phyloP scores from a whole-genome alignment of 495 filamentous ascomycete species.

The Echria macrotheca region DNA sequence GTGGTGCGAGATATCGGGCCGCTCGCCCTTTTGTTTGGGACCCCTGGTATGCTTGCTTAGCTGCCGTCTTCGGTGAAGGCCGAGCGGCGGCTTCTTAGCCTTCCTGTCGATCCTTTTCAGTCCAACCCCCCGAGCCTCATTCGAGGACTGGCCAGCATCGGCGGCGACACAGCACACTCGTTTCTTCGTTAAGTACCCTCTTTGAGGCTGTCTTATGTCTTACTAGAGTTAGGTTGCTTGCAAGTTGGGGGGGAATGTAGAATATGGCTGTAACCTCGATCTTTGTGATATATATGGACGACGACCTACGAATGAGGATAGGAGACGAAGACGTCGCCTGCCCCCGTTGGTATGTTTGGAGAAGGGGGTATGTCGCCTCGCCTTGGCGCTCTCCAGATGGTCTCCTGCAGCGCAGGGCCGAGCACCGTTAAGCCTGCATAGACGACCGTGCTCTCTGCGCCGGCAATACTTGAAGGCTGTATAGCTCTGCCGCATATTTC shows the following conservation, averaged over 20 bases:
- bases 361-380: not conserved
- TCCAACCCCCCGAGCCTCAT: too few relatives aligned
- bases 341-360: not conserved
- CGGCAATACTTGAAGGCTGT: constrained; percentile 8
- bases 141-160: too few relatives aligned
- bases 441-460: constrained; percentile 5
- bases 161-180: too few relatives aligned
- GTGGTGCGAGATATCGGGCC: not conserved
- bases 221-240: too few relatives aligned
- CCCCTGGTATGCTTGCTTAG: not conserved
- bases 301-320: too few relatives aligned
- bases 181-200: too few relatives aligned
- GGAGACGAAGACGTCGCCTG: too few relatives aligned
- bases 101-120: constrained; percentile 3
- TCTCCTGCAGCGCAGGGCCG: constrained; percentile 6
- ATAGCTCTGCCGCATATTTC: constrained; percentile 14
- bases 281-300: too few relatives aligned
- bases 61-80: not conserved
- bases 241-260: too few relatives aligned
- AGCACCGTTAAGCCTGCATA: constrained; percentile 12
- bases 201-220: too few relatives aligned
- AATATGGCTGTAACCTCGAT: too few relatives aligned
- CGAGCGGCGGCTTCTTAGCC: not conserved
- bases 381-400: constrained; percentile 7
- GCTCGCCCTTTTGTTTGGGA: not conserved